A percentile compares a stretch with the other conserved stretches of the same genome.
phyloP scores from a whole-genome alignment of 257 asterid genomes.

The Primulina eburnea region DNA sequence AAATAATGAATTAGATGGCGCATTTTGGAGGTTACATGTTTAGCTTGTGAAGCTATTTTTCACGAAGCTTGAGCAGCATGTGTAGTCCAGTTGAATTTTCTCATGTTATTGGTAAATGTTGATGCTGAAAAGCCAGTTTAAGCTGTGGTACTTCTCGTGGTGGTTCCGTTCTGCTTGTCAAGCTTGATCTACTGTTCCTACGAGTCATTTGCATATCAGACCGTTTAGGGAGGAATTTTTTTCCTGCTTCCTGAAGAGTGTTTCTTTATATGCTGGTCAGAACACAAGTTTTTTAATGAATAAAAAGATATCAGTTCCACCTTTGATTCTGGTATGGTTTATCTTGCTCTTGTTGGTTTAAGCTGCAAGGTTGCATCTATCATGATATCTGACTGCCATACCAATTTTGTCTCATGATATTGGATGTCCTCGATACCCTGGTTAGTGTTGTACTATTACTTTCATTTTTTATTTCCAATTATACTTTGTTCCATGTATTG shows the following conservation, averaged over 20 bases:
- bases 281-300: slow-evolving; percentile 15
- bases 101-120: slow-evolving; percentile 10
- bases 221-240: slow-evolving; percentile 10
- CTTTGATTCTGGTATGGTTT: slow-evolving; percentile 28
- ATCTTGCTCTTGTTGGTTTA: slow-evolving; percentile 23
- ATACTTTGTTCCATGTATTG: slow-evolving; percentile 32
- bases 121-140: slow-evolving; percentile 20
- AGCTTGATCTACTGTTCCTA: slow-evolving; percentile 20
- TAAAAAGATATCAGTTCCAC: slow-evolving; percentile 10
- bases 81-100: slow-evolving; percentile 12
- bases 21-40: slow-evolving; percentile 21
- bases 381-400: slow-evolving; percentile 27
- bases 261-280: slow-evolving; percentile 22
- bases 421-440: slow-evolving; percentile 20
- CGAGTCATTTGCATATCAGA: slow-evolving; percentile 12
- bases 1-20: slow-evolving; percentile 16
- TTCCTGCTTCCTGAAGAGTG: slow-evolving; percentile 16
- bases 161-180: slow-evolving; percentile 9
- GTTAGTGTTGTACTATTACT: slow-evolving; percentile 12
- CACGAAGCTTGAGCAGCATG: slow-evolving; percentile 22
- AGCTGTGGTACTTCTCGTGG: slow-evolving; percentile 21
- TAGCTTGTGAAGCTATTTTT: slow-evolving; percentile 15
- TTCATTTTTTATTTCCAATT: slow-evolving; percentile 27
- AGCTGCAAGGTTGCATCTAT: slow-evolving; percentile 15
- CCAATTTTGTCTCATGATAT: slow-evolving; percentile 13